Conservation (phyloP, 768 basidiomycete species). For the Kwoniella pini region DNA sequence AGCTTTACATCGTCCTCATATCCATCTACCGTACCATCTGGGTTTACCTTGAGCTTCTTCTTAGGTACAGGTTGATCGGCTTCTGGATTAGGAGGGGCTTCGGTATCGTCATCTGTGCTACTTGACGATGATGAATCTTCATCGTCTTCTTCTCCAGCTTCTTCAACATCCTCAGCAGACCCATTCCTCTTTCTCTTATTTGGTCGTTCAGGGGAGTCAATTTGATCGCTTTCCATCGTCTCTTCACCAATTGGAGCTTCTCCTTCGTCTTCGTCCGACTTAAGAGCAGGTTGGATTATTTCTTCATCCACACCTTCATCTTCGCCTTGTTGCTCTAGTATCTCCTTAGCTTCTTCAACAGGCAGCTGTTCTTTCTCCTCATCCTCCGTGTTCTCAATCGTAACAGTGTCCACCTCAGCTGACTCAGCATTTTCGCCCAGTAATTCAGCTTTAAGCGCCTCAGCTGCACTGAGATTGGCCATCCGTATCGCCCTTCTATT, state of each 20-base stretch:
- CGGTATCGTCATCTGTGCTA: slow-evolving; percentile 33
- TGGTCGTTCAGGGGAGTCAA: slow-evolving; percentile 50
- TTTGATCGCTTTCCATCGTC: slow-evolving; percentile 22
- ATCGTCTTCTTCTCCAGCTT: slow-evolving; percentile 34
- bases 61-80: slow-evolving; percentile 55
- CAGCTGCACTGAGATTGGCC: slow-evolving; percentile 96
- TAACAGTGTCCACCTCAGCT: slow-evolving; percentile 14
- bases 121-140: slow-evolving; percentile 18
- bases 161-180: slow-evolving; percentile 30
- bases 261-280: slow-evolving; percentile 28
- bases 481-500: slow-evolving; percentile 87
- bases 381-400: slow-evolving; percentile 24
- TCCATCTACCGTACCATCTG: slow-evolving; percentile 84
- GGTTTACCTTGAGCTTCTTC: slow-evolving; percentile 71
- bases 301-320: slow-evolving; percentile 31
- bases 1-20: slow-evolving; percentile 91
- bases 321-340: slow-evolving; percentile 38
- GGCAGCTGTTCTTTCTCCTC: slow-evolving; percentile 32
- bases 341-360: slow-evolving; percentile 28
- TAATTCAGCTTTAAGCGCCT: slow-evolving; percentile 87
- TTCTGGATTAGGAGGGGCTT: slow-evolving; percentile 51
- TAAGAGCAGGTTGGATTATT: slow-evolving; percentile 12
- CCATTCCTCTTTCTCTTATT: slow-evolving; percentile 43
- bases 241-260: slow-evolving; percentile 26
- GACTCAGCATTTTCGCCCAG: slow-evolving; percentile 53